Evolutionary conservation across 495 filamentous ascomycete species (phyloP), one percentile per base, ranked within the genome.

Genomic region (Talaromyces adpressus): DNA sequence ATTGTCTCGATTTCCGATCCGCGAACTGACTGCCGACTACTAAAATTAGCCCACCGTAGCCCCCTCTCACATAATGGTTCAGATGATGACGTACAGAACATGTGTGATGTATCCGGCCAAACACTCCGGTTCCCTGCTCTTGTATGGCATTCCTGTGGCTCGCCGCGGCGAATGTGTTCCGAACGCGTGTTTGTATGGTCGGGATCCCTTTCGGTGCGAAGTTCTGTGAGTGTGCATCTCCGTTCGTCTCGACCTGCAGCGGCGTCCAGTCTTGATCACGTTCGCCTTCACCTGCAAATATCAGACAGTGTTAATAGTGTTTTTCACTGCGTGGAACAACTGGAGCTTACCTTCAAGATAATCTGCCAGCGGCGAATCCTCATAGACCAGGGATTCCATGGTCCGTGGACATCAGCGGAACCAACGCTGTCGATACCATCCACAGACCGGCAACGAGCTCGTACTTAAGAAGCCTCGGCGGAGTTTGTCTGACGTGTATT

Each of bases 351-450:
- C 94, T 84, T 96, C 89, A 63, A 98, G 86, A 79, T 96, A 97
- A 65, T 90, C 88, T 71, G 91, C 92, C 77, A 98, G 82, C 64
- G 94, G 94, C 68, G 92, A 91, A 73, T 92, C 87, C 77, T 94
- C 89, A 77, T 89, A 91, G 68, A 97, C 86, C 66, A 97, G 81
- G 68, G 91, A 87, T 84, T 97, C 94, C 94, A 98, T 98, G 76
- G 64, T 67, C 67, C 65, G 54, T 56, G 63, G 63, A 70, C 77
- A 77, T 78, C 27, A 27, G 45, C 29, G 60, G 56, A 36, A 20
- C 30, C 30, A 22, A 58, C 8, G 30, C 22, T 36, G 27, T 58
- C 27, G 56, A 18, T 32, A 58, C 56, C 56, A 58, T 58, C n/a
- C 27, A 22, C 30, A 32, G 52, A 27, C 51, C 18, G 12, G 20